Percentiles rank a stretch among this genome's conserved stretches.
Evolutionary conservation across 192 early-diverging fungal genomes (phyloP).

Genomic region (Chytriomyces confervae): DNA sequence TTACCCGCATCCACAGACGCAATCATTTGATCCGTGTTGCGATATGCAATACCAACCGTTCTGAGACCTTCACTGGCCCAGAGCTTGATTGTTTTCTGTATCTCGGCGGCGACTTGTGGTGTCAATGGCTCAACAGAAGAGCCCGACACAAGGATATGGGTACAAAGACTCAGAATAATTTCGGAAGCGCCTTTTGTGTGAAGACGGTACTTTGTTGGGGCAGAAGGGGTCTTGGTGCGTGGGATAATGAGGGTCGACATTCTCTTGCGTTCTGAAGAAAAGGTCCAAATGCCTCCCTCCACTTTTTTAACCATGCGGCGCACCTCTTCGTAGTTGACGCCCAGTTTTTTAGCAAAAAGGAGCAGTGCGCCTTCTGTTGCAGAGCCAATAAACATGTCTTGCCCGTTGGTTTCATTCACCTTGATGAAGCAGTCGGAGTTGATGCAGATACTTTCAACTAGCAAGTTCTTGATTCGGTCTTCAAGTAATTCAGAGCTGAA

Average conservation of each 20-base stretch:
- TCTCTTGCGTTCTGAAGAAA: conserved; percentile 62
- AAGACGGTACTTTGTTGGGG: conserved; percentile 44
- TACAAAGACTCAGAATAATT: conserved; percentile 62
- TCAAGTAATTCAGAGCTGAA: conserved; percentile 49
- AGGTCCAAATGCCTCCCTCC: conserved; percentile 63
- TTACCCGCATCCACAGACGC: conserved; percentile 32
- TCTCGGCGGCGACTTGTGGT: conserved; percentile 35
- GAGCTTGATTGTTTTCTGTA: conserved; percentile 52
- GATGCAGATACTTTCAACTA: conserved; percentile 54
- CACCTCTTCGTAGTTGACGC: conserved; percentile 52
- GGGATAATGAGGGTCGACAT: conserved; percentile 61
- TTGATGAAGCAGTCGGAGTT: conserved; percentile 69
- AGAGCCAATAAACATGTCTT: conserved; percentile 59
- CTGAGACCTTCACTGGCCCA: conserved; percentile 67
- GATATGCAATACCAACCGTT: conserved; percentile 60
- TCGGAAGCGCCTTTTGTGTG: conserved; percentile 67
- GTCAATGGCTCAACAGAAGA: conserved; percentile 27
- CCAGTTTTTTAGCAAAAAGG: conserved; percentile 52
- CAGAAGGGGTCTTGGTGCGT: conserved; percentile 11
- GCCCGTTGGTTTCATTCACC: conserved; percentile 41
- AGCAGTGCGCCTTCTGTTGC: conserved; percentile 68
- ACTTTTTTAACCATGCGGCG: conserved; percentile 46
- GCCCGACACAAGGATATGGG: conserved; percentile 49
- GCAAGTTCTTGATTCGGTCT: conserved; percentile 37
- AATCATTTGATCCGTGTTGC: conserved; percentile 52